Evolutionary conservation across 441 rosid genomes (phyloP), one percentile per base, ranked within the genome.

Genomic region (Biscutella laevigata): DNA sequence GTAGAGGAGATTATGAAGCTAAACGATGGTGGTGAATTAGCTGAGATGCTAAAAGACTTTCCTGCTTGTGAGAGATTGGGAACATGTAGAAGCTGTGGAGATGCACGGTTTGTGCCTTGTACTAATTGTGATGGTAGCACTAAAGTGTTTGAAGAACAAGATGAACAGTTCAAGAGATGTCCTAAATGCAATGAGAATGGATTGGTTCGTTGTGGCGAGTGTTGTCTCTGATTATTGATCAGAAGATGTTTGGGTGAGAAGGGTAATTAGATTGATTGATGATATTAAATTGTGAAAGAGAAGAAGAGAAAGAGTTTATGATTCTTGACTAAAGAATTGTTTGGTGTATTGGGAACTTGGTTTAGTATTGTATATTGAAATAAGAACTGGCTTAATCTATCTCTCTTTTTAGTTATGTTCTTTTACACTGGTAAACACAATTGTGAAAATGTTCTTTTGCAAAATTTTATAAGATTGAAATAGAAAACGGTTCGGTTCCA

Each of bases 121-220:
- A 41, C 70, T 4, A 70, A 79, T 37, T 90, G 96, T 26, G 74
- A 64, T 16, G 98, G 98, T 3, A 90, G 98, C 42, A 81, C 81
- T 33, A 90, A 87, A 61, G 82, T 87, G 61, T 83, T 84, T 56
- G 86, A 75, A 37, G 71, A 79, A 65, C 70, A 70, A 35, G 74
- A 75, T 0, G 76, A 73, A 0, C 68, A 63, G 68, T 66, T 77
- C 37, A 79, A 73, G 40, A 75, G 84, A 64, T 90, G 98, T 73
- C 51, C 71, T 4, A 68, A 69, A 51, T 90, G 98, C 66, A 90
- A 87, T 54, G 96, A 90, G 74, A 90, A 90, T 52, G 96, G 98
- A 2, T 34, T 87, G 61, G 74, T 82, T 15, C 84, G 86, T 13
- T 90, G 97, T 78, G 83, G 68, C 46, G 56, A 63, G 59, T 89